These are phyloP conservation scores for Chalciporus sp. DNA, from an alignment of 1,284 basidiomycete genomes.

Conservation along the genomic window DNA sequence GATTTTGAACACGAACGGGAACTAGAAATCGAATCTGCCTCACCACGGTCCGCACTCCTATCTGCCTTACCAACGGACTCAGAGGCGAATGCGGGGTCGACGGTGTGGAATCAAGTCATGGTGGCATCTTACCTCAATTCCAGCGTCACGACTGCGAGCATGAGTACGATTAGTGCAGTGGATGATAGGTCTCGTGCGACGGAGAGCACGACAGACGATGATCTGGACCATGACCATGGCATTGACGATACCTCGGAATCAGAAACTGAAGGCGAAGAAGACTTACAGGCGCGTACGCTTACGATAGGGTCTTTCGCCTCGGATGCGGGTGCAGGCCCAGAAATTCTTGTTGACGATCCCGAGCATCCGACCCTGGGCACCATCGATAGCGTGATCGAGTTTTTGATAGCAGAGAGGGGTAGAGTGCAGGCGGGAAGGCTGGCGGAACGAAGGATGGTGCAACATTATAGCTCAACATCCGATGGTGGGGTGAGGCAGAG, in stretches of 20 bases:
- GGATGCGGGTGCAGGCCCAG: conserved; percentile 6
- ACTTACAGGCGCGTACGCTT: conserved; percentile 13
- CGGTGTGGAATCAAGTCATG: conserved; percentile 66
- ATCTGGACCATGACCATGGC: not conserved
- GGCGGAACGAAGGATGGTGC: conserved; percentile 21
- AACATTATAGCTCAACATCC: conserved; percentile 39
- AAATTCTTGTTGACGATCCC: conserved; percentile 14
- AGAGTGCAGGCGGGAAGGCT: conserved; percentile 31
- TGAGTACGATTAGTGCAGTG: conserved; percentile 32
- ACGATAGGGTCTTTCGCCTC: conserved; percentile 31
- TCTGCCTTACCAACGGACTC: conserved; percentile 37
- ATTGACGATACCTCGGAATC: conserved; percentile 28
- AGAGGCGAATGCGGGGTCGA: conserved; percentile 52
- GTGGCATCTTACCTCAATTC: conserved; percentile 51
- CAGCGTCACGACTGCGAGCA: conserved; percentile 28
- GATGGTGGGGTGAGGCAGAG: conserved; percentile 38
- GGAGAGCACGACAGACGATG: conserved; percentile 23
- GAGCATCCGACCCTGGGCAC: conserved; percentile 36
- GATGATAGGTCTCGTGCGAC: conserved; percentile 29
- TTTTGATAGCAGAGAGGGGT: conserved; percentile 34
- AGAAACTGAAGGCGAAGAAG: conserved; percentile 37
- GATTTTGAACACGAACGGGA: conserved; percentile 19
- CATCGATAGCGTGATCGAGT: conserved; percentile 38
- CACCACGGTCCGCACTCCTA: conserved; percentile 22
- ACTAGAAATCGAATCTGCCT: conserved; percentile 33